phyloP scores from a whole-genome alignment of 2,329 filamentous ascomycete genomes.

The Rutstroemia sp. region DNA sequence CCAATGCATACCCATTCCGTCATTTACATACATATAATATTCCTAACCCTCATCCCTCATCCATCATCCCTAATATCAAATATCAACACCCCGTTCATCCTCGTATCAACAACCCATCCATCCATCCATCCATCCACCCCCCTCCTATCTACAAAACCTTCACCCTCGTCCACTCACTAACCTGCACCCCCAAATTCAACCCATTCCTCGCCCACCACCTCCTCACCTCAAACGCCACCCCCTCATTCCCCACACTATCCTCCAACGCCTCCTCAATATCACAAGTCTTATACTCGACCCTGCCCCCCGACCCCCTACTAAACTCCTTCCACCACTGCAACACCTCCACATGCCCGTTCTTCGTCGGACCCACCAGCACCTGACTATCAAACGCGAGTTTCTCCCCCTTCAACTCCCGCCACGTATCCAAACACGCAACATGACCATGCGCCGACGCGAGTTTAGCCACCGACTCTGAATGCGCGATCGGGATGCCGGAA shows the following conservation, averaged over 20 bases:
- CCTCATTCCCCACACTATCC: conserved; percentile 58
- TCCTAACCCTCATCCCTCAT: too few relatives aligned
- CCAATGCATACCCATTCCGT: neutral
- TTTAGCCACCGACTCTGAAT: conserved; percentile 76
- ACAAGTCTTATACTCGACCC: conserved; percentile 88
- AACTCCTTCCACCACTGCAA: conserved; percentile 83
- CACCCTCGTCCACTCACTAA: conserved; percentile 66
- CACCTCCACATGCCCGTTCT: conserved; percentile 75
- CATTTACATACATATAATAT: too few relatives aligned
- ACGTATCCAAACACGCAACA: conserved; percentile 75
- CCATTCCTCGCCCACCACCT: conserved; percentile 81
- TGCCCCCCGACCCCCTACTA: conserved; percentile 53
- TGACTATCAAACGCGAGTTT: conserved; percentile 75
- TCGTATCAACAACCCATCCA: neutral
- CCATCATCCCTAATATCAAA: too few relatives aligned
- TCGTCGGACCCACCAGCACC: conserved; percentile 78
- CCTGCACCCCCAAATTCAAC: conserved; percentile 59
- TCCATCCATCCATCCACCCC: neutral
- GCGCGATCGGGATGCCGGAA: conserved; percentile 69
- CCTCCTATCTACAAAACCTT: conserved; percentile 34
- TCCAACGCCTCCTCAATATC: conserved; percentile 93
- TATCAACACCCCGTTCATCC: too few relatives aligned
- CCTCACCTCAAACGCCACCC: conserved; percentile 63
- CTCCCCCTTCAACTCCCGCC: conserved; percentile 67
- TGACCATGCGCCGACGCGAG: conserved; percentile 81